phyloP scores from a whole-genome alignment of 805 yeast species.

The Blastobotrys attinorum region DNA sequence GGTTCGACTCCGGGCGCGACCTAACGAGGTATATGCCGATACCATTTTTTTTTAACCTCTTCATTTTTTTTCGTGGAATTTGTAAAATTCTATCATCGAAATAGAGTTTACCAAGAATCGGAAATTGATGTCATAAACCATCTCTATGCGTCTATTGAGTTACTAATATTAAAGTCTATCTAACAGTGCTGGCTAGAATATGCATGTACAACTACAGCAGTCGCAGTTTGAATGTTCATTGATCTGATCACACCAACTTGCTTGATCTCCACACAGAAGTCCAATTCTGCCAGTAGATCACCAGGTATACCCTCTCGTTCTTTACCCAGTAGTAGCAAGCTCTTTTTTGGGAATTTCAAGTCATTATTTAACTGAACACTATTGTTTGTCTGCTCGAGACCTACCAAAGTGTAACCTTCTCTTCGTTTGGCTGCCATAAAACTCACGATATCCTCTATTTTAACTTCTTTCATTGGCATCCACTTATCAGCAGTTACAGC shows the following conservation, averaged over 20 bases:
- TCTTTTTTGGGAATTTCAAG: conserved; percentile 68
- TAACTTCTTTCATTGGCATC: conserved; percentile 89
- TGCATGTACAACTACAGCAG: conserved; percentile 90
- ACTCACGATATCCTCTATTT: conserved; percentile 42
- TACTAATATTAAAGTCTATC: background rate
- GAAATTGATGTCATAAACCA: no score
- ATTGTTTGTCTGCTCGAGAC: conserved; percentile 87
- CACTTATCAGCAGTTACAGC: conserved; percentile 93
- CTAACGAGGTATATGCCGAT: conserved; percentile 8
- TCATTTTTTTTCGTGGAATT: no score
- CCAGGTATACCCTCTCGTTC: conserved; percentile 93
- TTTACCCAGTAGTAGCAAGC: conserved; percentile 71
- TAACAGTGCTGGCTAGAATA: conserved; percentile 62
- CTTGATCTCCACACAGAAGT: conserved; percentile 81
- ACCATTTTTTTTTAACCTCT: background rate
- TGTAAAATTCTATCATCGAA: no score
- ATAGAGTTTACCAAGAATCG: no score
- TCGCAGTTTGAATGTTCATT: conserved; percentile 95
- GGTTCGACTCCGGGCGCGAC: conserved; percentile 33
- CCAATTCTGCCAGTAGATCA: conserved; percentile 69
- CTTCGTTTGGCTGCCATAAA: conserved; percentile 53
- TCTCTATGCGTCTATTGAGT: background rate
- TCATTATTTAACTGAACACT: conserved; percentile 62
- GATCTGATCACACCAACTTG: conserved; percentile 90
- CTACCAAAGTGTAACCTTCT: conserved; percentile 81